A percentile compares a stretch with the other conserved stretches of the same genome.
Evolutionary conservation across 2,329 filamentous ascomycete species (phyloP).

Genomic region (Venturia effusa): DNA sequence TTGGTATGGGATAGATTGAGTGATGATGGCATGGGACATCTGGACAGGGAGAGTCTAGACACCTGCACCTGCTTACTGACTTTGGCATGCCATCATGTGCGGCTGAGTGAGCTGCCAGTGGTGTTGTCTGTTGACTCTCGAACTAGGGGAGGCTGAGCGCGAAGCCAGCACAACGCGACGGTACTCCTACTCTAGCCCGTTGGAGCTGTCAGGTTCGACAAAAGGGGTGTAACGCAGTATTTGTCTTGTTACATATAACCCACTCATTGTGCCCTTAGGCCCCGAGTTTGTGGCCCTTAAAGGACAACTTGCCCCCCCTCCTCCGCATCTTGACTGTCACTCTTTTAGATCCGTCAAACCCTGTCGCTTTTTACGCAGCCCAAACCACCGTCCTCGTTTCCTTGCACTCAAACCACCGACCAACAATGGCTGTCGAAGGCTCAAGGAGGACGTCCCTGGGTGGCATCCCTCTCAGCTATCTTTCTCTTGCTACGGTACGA

Average conservation of each 20-base stretch:
- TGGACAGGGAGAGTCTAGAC: background rate
- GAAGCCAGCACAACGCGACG: background rate
- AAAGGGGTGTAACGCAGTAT: background rate
- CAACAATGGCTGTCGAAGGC: slow-evolving; percentile 5
- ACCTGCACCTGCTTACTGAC: background rate
- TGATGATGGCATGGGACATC: too few relatives aligned
- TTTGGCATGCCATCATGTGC: background rate
- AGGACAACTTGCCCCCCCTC: background rate
- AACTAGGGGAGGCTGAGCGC: background rate
- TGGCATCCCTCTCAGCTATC: slow-evolving; percentile 57
- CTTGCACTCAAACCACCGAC: background rate
- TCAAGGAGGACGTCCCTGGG: slow-evolving; percentile 3
- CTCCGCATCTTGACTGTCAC: background rate
- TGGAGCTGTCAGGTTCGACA: background rate
- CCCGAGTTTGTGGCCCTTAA: too few relatives aligned
- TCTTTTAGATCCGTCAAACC: background rate
- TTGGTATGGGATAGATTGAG: background rate
- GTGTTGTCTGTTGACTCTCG: too few relatives aligned
- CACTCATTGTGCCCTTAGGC: background rate
- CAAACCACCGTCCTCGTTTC: background rate
- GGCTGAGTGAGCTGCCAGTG: background rate
- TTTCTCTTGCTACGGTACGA: slow-evolving; percentile 54
- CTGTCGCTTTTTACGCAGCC: background rate
- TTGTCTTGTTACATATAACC: background rate
- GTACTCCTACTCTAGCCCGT: background rate